These are phyloP conservation scores for Lactarius psammicola DNA, from an alignment of 768 basidiomycete species.

Conservation along the genomic window DNA sequence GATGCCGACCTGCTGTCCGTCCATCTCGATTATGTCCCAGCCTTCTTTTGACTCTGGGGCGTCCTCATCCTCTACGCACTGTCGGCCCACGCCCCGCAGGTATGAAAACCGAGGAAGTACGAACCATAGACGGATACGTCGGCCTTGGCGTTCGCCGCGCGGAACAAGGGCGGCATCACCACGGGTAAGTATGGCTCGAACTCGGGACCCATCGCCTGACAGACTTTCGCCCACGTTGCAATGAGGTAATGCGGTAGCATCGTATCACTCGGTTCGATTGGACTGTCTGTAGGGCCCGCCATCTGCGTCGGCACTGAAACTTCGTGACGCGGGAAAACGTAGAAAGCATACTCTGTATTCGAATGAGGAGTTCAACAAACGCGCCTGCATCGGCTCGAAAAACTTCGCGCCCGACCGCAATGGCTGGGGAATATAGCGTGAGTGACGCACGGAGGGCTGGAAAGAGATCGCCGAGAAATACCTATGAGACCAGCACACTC, in stretches of 20 bases:
- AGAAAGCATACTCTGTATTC: constrained; percentile 64
- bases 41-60: constrained; percentile 61
- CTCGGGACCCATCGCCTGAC: constrained; percentile 78
- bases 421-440: constrained; percentile 47
- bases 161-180: constrained; percentile 77
- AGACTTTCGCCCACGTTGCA: constrained; percentile 86
- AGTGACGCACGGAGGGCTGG: background rate
- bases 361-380: constrained; percentile 69
- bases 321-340: background rate
- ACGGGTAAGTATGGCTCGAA: constrained; percentile 85
- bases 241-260: constrained; percentile 75
- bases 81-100: constrained; percentile 10
- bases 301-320: background rate
- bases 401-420: constrained; percentile 79
- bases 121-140: constrained; percentile 72
- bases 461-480: constrained; percentile 36
- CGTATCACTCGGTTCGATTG: constrained; percentile 67
- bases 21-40: constrained; percentile 76
- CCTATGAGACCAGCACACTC: constrained; percentile 88
- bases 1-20: constrained; percentile 74
- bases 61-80: constrained; percentile 50
- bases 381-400: constrained; percentile 73
- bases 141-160: constrained; percentile 75
- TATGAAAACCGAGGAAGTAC: constrained; percentile 27
- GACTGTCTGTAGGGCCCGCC: constrained; percentile 48